phyloP scores from a whole-genome alignment of 495 filamentous ascomycete species.

The Lophiostoma macrostomum region DNA sequence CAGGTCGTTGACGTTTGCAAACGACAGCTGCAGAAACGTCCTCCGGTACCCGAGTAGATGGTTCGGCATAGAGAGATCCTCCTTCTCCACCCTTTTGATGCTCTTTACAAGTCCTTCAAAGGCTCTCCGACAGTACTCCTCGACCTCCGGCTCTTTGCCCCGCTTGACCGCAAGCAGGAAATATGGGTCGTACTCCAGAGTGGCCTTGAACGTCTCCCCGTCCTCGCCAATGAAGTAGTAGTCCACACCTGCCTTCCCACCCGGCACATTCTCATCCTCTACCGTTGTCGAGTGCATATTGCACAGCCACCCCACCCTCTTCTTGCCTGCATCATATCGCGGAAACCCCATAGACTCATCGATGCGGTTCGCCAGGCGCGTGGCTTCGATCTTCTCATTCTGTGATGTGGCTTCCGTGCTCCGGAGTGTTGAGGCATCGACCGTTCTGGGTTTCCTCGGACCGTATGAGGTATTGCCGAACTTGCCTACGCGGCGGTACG shows the following conservation, averaged over 20 bases:
- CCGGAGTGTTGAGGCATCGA: constrained; percentile 70
- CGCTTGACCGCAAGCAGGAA: constrained; percentile 88
- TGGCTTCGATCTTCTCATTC: constrained; percentile 81
- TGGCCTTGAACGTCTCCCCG: constrained; percentile 92
- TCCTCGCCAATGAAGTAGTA: constrained; percentile 97
- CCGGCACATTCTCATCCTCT: constrained; percentile 76
- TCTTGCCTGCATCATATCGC: constrained; percentile 85
- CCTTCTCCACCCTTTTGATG: constrained; percentile 76
- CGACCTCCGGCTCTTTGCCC: constrained; percentile 84
- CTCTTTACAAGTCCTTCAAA: constrained; percentile 83
- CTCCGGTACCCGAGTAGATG: constrained; percentile 88
- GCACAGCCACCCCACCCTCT: constrained; percentile 85
- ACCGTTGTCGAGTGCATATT: constrained; percentile 89
- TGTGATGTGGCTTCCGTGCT: constrained; percentile 79
- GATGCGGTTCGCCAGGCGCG: constrained; percentile 79
- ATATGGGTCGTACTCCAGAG: constrained; percentile 93
- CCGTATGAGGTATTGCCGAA: constrained; percentile 46
- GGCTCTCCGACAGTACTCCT: constrained; percentile 86
- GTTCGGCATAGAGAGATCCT: constrained; percentile 94
- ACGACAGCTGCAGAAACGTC: constrained; percentile 79
- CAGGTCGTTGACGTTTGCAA: constrained; percentile 82
- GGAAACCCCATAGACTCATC: constrained; percentile 93
- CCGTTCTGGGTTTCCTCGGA: constrained; percentile 63
- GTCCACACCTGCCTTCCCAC: constrained; percentile 86
- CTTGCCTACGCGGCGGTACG: constrained; percentile 38